phyloP scores from a whole-genome alignment of 2,329 filamentous ascomycete genomes.

The Orbilia oligospora region DNA sequence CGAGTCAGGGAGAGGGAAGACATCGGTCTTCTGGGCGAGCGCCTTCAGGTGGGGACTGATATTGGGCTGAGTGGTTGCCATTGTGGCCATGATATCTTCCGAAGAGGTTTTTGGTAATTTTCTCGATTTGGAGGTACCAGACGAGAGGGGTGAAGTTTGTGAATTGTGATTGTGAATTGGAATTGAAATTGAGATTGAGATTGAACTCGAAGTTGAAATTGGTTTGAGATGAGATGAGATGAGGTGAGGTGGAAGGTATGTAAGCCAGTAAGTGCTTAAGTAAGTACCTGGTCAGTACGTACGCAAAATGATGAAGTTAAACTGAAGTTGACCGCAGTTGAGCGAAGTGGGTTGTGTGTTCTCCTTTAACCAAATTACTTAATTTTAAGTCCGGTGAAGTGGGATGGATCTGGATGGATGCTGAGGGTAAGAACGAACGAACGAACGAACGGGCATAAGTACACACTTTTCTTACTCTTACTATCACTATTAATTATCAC shows the following conservation, averaged over 20 bases:
- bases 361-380: constrained; percentile 29
- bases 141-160: constrained; percentile 15
- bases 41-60: constrained; percentile 28
- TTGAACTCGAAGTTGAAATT: neutral
- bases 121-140: neutral
- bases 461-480: too few relatives aligned
- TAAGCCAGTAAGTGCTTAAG: too few relatives aligned
- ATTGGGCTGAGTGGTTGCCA: constrained; percentile 29
- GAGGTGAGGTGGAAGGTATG: neutral
- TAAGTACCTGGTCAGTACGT: too few relatives aligned
- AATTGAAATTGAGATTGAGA: too few relatives aligned
- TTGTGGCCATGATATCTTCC: constrained; percentile 45
- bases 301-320: too few relatives aligned
- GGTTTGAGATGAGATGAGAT: constrained; percentile 18
- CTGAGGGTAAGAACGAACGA: constrained; percentile 12
- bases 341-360: constrained; percentile 23
- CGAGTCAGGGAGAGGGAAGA: constrained; percentile 60
- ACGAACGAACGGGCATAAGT: neutral
- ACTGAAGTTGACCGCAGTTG: too few relatives aligned
- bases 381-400: constrained; percentile 29
- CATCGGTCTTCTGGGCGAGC: constrained; percentile 47
- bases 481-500: too few relatives aligned
- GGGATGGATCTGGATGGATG: too few relatives aligned
- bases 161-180: neutral
- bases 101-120: neutral